Base-by-base conservation (phyloP, 805 yeast genomes). In the Saccharomycopsis sp. region DNA sequence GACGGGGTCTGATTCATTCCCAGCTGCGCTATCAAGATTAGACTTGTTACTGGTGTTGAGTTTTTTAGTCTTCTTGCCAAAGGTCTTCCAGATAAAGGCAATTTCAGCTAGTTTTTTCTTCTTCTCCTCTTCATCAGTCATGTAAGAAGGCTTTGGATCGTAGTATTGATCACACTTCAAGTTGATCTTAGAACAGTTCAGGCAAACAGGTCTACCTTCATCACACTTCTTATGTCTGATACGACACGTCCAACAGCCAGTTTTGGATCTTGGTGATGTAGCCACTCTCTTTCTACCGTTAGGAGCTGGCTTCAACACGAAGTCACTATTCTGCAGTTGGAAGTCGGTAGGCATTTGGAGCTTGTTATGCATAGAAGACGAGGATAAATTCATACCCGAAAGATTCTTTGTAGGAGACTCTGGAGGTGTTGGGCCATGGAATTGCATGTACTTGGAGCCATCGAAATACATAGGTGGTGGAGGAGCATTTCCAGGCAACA, bases 181-280 rank as follows among this genome's bases (percentile, higher is more conserved):
- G 47, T 34, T 55, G 29, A 62, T 57, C 54, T 62, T 62, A 5
- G 64, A 57, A 63, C 85, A 80, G 53, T 75, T 75, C 8, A 72
- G 69, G 60, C 79, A 75, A 58, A 64, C 65, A n/a, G 78, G 76
- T 59, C 71, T 72, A 44, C 70, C 69, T 62, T 81, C 81, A 64
- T 83, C 86, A 69, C 88, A 83, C 72, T 83, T 83, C 72, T 84
- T 77, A 70, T 84, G 84, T 65, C 87, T 77, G 61, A 79, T 77
- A 56, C 87, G 75, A 68, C 89, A 84, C 53, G 84, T 82, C 62
- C 82, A 73, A 64, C 87, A 83, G 2, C 83, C 83, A 2, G 82
- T 77, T 61, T 78, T 74, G 3, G 79, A 76, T 65, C 82, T 67
- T 8, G 64, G 64, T 3, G 64, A 64, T 12, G 64, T 62, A 1